Evolutionary conservation across 495 filamentous ascomycete genomes (phyloP).

Genomic region (Podospora pseudopauciseta): DNA sequence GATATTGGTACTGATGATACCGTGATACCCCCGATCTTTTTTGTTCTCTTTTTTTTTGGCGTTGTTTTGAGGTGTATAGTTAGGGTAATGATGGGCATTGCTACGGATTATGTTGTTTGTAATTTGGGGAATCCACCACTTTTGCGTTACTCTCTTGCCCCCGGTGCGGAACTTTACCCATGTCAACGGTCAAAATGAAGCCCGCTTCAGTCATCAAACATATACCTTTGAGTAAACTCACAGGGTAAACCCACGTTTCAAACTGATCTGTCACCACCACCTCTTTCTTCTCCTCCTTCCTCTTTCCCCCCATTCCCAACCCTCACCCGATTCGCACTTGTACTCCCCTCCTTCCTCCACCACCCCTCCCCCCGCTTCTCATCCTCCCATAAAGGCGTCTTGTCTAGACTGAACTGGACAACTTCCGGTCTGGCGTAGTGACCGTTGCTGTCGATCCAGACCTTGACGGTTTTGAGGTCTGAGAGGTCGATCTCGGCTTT

Average conservation of each 20-base stretch:
- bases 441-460: slow-evolving; percentile 39
- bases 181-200: too few relatives aligned
- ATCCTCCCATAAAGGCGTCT: slow-evolving; percentile 34
- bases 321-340: too few relatives aligned
- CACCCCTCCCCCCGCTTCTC: slow-evolving; percentile 22
- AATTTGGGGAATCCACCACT: neutral
- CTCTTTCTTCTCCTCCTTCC: neutral
- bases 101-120: too few relatives aligned
- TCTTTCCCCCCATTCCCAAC: slow-evolving; percentile 3
- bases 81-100: too few relatives aligned
- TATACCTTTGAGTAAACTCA: too few relatives aligned
- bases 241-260: too few relatives aligned
- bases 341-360: neutral
- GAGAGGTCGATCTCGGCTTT: slow-evolving; percentile 39
- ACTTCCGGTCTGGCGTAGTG: slow-evolving; percentile 44
- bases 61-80: too few relatives aligned
- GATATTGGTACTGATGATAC: slow-evolving; percentile 4
- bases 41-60: neutral
- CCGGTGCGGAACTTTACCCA: too few relatives aligned
- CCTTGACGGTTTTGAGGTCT: slow-evolving; percentile 36
- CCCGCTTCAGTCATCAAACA: too few relatives aligned
- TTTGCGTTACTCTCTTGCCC: neutral
- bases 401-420: slow-evolving; percentile 34
- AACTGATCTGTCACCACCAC: too few relatives aligned
- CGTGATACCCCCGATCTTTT: slow-evolving; percentile 13